Conservation (phyloP, 169 alveolate species). For the Plasmodium vivax region DNA sequence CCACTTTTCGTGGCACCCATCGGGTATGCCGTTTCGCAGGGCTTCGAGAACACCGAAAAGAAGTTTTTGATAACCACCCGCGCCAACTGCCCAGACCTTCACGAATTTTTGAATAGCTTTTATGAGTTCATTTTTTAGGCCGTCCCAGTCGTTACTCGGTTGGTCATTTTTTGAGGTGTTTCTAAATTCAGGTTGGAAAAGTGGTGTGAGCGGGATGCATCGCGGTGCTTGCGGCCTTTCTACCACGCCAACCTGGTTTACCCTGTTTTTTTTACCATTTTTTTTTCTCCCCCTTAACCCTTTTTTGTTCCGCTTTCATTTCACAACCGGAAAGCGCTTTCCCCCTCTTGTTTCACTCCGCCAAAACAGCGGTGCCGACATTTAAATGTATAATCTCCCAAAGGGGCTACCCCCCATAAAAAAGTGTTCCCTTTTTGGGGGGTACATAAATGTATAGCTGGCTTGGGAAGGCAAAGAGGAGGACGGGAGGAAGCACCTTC, state of each 20-base stretch:
- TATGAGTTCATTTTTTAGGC: constrained; percentile 26
- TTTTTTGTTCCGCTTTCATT: not conserved
- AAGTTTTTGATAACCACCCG: constrained; percentile 1
- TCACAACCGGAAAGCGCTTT: not conserved
- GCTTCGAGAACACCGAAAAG: not conserved
- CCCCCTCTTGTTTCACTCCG: not conserved
- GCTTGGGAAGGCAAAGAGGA: not conserved
- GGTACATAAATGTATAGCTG: not conserved
- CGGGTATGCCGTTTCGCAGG: not conserved
- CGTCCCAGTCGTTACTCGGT: not conserved
- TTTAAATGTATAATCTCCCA: not conserved
- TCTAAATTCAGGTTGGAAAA: not conserved
- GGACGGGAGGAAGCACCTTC: not conserved
- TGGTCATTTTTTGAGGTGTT: not conserved
- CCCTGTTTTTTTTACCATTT: not conserved
- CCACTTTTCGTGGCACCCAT: not conserved
- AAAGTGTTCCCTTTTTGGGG: not conserved
- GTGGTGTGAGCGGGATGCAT: not conserved
- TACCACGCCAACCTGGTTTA: not conserved
- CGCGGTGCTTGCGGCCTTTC: not conserved
- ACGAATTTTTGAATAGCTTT: constrained; percentile 35
- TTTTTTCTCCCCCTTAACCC: not conserved
- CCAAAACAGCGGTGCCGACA: not conserved
- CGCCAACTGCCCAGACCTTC: constrained; percentile 45
- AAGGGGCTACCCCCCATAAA: not conserved